Evolutionary conservation across 768 basidiomycete genomes (phyloP).

Genomic region (Gelatoporia subvermispora): DNA sequence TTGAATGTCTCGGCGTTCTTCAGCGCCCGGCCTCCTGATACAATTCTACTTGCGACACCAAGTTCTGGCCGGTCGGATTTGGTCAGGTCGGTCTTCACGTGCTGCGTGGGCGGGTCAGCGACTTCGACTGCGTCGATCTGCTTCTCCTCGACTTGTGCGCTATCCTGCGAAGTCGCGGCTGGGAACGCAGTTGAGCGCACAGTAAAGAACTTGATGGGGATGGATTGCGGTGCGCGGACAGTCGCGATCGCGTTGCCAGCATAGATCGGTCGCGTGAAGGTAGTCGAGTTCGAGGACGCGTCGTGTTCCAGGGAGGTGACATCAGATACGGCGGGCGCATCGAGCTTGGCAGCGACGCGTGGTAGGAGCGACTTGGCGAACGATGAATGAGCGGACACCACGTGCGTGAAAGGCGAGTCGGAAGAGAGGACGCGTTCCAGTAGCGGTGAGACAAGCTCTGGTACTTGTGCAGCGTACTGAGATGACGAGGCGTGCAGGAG

Average conservation of each 20-base stretch:
- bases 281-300: constrained; percentile 62
- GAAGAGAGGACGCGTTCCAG: constrained; percentile 68
- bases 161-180: constrained; percentile 50
- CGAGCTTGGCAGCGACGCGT: constrained; percentile 84
- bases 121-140: constrained; percentile 62
- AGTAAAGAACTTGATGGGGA: constrained; percentile 90
- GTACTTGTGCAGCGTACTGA: constrained; percentile 62
- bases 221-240: constrained; percentile 70
- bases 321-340: constrained; percentile 88
- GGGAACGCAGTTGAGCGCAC: constrained; percentile 89
- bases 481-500: constrained; percentile 68
- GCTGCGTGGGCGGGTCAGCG: constrained; percentile 49
- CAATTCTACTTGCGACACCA: constrained; percentile 78
- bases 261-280: constrained; percentile 92
- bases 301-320: constrained; percentile 80
- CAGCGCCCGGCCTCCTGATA: constrained; percentile 92
- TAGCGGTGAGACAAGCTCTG: constrained; percentile 80
- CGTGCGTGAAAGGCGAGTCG: constrained; percentile 73
- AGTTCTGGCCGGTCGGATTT: constrained; percentile 93
- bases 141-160: constrained; percentile 52
- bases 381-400: constrained; percentile 89
- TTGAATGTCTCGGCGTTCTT: constrained; percentile 95
- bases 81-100: constrained; percentile 71
- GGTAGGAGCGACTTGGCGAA: constrained; percentile 91
- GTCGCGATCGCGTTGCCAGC: constrained; percentile 97